These are phyloP conservation scores for Heracleum sosnowskyi DNA, from an alignment of 129 eudicot species.

Conservation along the genomic window DNA sequence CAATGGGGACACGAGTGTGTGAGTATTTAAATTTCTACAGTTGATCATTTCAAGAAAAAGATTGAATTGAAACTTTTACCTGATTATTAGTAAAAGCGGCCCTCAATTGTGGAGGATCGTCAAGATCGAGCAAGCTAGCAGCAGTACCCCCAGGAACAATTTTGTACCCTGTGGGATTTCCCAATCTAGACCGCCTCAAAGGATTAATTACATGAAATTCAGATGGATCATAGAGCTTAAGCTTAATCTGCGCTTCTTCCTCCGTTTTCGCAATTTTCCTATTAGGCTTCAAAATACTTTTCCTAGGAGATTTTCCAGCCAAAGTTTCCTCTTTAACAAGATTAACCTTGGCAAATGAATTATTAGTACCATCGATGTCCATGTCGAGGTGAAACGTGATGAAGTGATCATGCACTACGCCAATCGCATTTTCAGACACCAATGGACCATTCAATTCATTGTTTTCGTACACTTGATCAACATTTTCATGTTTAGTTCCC, in stretches of 20 bases:
- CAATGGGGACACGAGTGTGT: background rate
- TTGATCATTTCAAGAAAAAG: background rate
- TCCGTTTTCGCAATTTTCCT: conserved; percentile 34
- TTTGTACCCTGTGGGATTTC: conserved; percentile 47
- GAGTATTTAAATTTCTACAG: background rate
- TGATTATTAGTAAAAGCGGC: conserved; percentile 47
- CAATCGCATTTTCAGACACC: conserved; percentile 51
- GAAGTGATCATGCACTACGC: conserved; percentile 54
- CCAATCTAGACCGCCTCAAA: conserved; percentile 28
- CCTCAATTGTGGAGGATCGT: conserved; percentile 46
- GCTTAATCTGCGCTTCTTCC: conserved; percentile 40
- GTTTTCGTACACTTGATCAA: conserved; percentile 19
- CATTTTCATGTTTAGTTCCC: conserved; percentile 34
- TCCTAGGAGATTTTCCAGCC: conserved; percentile 35
- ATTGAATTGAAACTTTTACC: conserved; percentile 21
- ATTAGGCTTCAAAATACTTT: conserved; percentile 37
- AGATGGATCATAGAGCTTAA: conserved; percentile 34
- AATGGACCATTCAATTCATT: conserved; percentile 33
- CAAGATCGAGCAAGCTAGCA: conserved; percentile 48
- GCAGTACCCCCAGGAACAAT: conserved; percentile 40
- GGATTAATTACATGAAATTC: conserved; percentile 47
- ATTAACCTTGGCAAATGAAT: conserved; percentile 44
- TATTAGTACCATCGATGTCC: conserved; percentile 42
- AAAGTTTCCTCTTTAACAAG: conserved; percentile 34
- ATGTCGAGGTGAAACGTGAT: conserved; percentile 45